Base-by-base conservation (phyloP, 2,329 filamentous ascomycete genomes). In the Cercospora citrullina region DNA sequence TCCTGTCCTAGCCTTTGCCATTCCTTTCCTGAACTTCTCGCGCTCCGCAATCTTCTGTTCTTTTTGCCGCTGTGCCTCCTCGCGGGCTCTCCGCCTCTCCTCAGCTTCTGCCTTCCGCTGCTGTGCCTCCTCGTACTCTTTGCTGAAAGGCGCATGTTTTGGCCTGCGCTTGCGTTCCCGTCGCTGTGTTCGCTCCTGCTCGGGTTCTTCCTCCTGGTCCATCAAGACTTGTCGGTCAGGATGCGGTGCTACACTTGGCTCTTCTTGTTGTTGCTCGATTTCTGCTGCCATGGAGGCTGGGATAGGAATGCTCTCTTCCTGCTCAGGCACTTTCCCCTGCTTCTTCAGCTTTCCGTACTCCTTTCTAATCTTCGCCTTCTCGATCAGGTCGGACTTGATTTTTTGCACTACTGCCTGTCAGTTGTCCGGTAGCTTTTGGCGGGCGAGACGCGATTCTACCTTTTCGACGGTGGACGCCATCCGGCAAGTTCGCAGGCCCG, bases 361-460 rank as follows among this genome's bases (percentile, higher is more conserved):
- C 80, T 97, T 96, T 81, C 94, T 95, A 70, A 97, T 85, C 80
- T 97, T 97, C 69, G 94, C 93, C 79, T 95, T 96, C 79, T 93
- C 88, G 75, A 98, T 97, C 65, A 97, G 83, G 72, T 91, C 88
- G 72, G 90, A 87, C 81, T 98, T 98, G 77, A 97, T 95, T 80
- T 94, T 94, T 79, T 92, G 89, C 67, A 91, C 92, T 94, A 57
- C 30, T 61, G 5, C 48, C 5, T 23, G 58, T 72, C 45, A 70
- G 60, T 31, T 36, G 4, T 23, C 30, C 21, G 16, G 7, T 33
- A 57, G 28, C 31, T 63, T 18, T 53, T 16, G 10, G 28, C 12
- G n/a, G 18, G 23, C 28, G 42, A 28, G 4, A 23, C 16, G n/a
- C 8, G 31, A 45, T 31, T 60, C 57, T 69, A 53, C 75, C 85